These are phyloP conservation scores for Lasiodiplodia citricola DNA, from an alignment of 2,329 filamentous ascomycete genomes.

Conservation along the genomic window DNA sequence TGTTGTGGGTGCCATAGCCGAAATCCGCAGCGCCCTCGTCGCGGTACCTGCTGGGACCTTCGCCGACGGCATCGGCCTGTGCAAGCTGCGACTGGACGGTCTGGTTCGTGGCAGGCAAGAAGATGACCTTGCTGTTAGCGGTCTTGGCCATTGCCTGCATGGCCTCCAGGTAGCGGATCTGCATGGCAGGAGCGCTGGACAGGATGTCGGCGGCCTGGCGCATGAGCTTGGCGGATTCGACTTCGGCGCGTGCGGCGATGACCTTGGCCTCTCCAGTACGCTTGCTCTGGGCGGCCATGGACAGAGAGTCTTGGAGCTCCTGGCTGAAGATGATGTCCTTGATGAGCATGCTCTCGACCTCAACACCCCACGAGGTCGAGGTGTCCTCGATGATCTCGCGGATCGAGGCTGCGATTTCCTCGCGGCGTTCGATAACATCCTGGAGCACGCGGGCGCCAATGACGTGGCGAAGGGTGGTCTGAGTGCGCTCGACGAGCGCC, in stretches of 20 bases:
- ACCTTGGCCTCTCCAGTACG: constrained; percentile 98
- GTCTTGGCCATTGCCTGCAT: constrained; percentile 99
- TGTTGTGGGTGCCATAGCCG: constrained; percentile 44
- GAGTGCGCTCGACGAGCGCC: constrained; percentile 96
- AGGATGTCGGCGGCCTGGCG: constrained; percentile 90
- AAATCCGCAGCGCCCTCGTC: constrained; percentile 36
- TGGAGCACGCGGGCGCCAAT: constrained; percentile 94
- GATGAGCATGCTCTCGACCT: constrained; percentile 98
- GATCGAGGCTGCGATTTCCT: constrained; percentile 94
- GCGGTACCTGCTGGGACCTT: constrained; percentile 59
- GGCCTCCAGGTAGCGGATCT: constrained; percentile 95
- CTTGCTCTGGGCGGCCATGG: constrained; percentile 98
- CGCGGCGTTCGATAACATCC: constrained; percentile 96
- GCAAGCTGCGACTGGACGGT: constrained; percentile 62
- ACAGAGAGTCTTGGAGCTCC: constrained; percentile 93
- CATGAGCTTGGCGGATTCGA: constrained; percentile 94
- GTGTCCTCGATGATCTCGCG: constrained; percentile 98
- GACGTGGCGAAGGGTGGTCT: constrained; percentile 96
- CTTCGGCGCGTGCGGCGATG: constrained; percentile 94
- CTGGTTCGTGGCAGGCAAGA: constrained; percentile 71
- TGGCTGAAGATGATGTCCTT: constrained; percentile 98
- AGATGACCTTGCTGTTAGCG: constrained; percentile 86
- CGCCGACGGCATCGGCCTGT: constrained; percentile 54
- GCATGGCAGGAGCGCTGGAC: constrained; percentile 92
- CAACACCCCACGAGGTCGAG: constrained; percentile 89